Base-by-base conservation (phyloP, 208 protist species). In the Trypanosoma melophagium region DNA sequence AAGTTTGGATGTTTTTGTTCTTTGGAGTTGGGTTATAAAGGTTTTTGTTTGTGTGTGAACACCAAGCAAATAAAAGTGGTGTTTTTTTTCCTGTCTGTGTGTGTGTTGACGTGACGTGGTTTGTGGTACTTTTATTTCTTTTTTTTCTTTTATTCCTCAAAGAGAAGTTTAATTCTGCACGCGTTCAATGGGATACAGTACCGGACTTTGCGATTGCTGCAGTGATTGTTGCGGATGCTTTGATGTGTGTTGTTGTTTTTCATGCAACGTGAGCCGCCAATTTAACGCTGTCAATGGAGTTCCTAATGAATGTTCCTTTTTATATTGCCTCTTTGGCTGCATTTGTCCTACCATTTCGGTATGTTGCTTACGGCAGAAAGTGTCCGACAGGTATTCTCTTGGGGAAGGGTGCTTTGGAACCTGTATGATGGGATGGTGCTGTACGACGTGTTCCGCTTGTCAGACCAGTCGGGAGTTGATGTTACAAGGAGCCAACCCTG, bases 401-500 rank as follows among this genome's bases (percentile, higher is more conserved):
- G 7, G 45, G 1, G 71, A 71, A 60, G 44, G 45, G 7, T 71
- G 24, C 25, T 65, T 10, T 35, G 7, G 5, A n/a, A 40, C 63
- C 12, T 2, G 14, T 14, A 41, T 61, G 2, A 24, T 12, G 3
- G 45, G 19, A 3, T 64, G 8, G 2, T 76, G 2, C 28, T 76
- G 71, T 53, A 52, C 55, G 2, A n/a, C 9, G 17, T 76, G 71
- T 44, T 76, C 71, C 14, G 42, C 60, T 8, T 76, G 71, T 42
- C 71, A 76, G 28, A 71, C 71, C n/a, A 51, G 71, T 35, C 71
- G 64, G 14, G 71, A 76, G 25, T 50, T 76, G 9, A 69, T 41
- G 5, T 13, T 55, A 7, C 71, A 60, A 49, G 59, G 59, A 14
- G 69, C 28, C 22, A 3, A 56, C 0, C 53, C 60, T 38, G 47